Conservation (phyloP, 805 yeast species). For the Wickerhamiella spandovensis region DNA sequence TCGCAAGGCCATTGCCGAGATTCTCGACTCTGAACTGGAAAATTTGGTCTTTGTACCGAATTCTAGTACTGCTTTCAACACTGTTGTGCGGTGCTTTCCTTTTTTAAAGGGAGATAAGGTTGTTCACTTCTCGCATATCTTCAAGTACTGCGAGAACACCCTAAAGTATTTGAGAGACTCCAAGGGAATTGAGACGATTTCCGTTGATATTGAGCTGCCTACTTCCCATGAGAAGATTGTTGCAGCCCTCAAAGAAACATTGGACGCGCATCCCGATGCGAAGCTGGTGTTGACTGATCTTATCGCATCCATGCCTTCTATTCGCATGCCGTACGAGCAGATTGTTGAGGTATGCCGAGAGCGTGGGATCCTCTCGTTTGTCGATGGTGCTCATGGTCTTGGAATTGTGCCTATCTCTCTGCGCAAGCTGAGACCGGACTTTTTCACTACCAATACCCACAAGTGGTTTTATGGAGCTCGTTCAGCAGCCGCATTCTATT, state of each 20-base stretch:
- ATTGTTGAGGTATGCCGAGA: constrained; percentile 34
- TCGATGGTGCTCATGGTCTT: constrained; percentile 64
- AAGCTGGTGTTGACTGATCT: constrained; percentile 40
- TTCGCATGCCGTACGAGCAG: constrained; percentile 40
- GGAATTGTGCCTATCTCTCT: constrained; percentile 30
- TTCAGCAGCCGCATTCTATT: constrained; percentile 47
- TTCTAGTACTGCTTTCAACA: constrained; percentile 49
- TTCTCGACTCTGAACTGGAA: constrained; percentile 35
- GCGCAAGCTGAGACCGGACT: constrained; percentile 37
- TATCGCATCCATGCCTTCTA: constrained; percentile 53
- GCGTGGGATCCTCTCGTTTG: constrained; percentile 36
- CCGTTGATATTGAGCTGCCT: constrained; percentile 31
- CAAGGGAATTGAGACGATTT: constrained; percentile 4
- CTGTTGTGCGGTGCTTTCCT: constrained; percentile 41
- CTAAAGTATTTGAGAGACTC: constrained; percentile 17
- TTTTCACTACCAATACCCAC: constrained; percentile 48
- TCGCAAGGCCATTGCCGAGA: constrained; percentile 28
- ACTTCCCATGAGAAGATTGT: constrained; percentile 32
- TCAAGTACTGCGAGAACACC: constrained; percentile 42
- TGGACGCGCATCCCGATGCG: constrained; percentile 22
- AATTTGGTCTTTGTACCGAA: constrained; percentile 42
- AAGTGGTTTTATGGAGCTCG: constrained; percentile 55
- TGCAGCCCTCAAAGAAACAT: constrained; percentile 16
- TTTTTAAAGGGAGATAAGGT: constrained; percentile 41
- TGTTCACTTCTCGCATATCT: constrained; percentile 36